A percentile compares a stretch with the other conserved stretches of the same genome.
Evolutionary conservation across 2,329 filamentous ascomycete genomes (phyloP).

Genomic region (Thielaviopsis euricoi): DNA sequence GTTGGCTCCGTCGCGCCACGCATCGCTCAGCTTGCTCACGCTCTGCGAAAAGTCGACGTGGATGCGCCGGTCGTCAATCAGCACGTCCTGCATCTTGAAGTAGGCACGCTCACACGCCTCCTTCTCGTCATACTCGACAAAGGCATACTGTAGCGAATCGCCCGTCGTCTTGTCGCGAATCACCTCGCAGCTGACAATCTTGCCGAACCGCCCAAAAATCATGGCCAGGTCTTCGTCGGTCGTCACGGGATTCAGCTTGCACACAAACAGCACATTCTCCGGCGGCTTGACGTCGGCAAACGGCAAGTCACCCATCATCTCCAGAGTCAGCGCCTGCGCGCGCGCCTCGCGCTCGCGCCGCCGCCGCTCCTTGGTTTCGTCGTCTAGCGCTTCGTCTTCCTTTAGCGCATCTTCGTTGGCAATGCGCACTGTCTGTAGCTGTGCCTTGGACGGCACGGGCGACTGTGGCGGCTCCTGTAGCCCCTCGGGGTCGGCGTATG

Average conservation of each 20-base stretch:
- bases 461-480: slow-evolving; percentile 59
- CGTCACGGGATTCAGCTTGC: slow-evolving; percentile 95
- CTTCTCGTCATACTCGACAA: slow-evolving; percentile 92
- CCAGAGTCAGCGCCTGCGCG: slow-evolving; percentile 83
- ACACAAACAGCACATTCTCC: slow-evolving; percentile 94
- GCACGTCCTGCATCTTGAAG: slow-evolving; percentile 95
- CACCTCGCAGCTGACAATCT: slow-evolving; percentile 87
- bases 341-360: slow-evolving; percentile 80
- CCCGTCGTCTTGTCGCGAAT: slow-evolving; percentile 88
- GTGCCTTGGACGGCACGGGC: slow-evolving; percentile 65
- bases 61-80: slow-evolving; percentile 94
- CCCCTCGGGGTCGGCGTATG: slow-evolving; percentile 66
- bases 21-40: slow-evolving; percentile 71
- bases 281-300: slow-evolving; percentile 96
- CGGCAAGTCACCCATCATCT: slow-evolving; percentile 94
- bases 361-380: slow-evolving; percentile 63
- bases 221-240: slow-evolving; percentile 86
- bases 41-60: slow-evolving; percentile 98
- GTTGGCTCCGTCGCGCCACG: slow-evolving; percentile 77
- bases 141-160: slow-evolving; percentile 91
- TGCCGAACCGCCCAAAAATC: slow-evolving; percentile 93
- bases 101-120: slow-evolving; percentile 87
- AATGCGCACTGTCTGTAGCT: slow-evolving; percentile 82
- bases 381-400: slow-evolving; percentile 52
- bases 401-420: slow-evolving; percentile 73